Evolutionary conservation across 2,329 filamentous ascomycete species (phyloP).

Genomic region (Sphaerulina musiva): DNA sequence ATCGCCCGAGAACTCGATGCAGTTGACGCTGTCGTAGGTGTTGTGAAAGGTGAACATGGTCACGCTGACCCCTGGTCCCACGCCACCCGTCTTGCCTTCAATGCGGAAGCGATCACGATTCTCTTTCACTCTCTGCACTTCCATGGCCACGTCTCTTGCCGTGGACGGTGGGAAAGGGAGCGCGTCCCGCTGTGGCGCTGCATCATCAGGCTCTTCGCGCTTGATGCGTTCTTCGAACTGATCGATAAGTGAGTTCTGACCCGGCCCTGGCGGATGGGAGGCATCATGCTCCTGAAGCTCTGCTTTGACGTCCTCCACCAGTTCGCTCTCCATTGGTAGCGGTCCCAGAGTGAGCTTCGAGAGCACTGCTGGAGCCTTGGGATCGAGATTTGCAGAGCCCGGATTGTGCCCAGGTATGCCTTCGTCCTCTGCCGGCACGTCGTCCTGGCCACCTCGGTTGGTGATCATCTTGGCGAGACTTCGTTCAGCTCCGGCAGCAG

Average conservation of each 20-base stretch:
- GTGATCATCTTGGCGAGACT: slow-evolving; percentile 56
- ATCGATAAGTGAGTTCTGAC: slow-evolving; percentile 69
- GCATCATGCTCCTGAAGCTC: slow-evolving; percentile 81
- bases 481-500: slow-evolving; percentile 48
- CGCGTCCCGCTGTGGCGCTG: slow-evolving; percentile 68
- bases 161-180: slow-evolving; percentile 83
- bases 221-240: slow-evolving; percentile 81
- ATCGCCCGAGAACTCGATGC: slow-evolving; percentile 91
- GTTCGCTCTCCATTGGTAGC: slow-evolving; percentile 72
- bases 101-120: slow-evolving; percentile 88
- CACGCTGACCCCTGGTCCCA: slow-evolving; percentile 75
- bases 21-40: slow-evolving; percentile 83
- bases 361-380: slow-evolving; percentile 53
- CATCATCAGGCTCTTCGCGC: slow-evolving; percentile 80
- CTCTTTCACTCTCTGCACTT: slow-evolving; percentile 89
- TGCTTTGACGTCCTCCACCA: slow-evolving; percentile 77
- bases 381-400: slow-evolving; percentile 55
- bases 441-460: slow-evolving; percentile 48
- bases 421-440: slow-evolving; percentile 60
- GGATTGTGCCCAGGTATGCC: slow-evolving; percentile 62
- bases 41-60: slow-evolving; percentile 99
- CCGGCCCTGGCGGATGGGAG: slow-evolving; percentile 63
- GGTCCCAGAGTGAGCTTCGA: slow-evolving; percentile 68
- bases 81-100: slow-evolving; percentile 72
- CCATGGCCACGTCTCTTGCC: slow-evolving; percentile 83